Base-by-base conservation (phyloP, 1,284 basidiomycete genomes). In the Inonotus hispidus region DNA sequence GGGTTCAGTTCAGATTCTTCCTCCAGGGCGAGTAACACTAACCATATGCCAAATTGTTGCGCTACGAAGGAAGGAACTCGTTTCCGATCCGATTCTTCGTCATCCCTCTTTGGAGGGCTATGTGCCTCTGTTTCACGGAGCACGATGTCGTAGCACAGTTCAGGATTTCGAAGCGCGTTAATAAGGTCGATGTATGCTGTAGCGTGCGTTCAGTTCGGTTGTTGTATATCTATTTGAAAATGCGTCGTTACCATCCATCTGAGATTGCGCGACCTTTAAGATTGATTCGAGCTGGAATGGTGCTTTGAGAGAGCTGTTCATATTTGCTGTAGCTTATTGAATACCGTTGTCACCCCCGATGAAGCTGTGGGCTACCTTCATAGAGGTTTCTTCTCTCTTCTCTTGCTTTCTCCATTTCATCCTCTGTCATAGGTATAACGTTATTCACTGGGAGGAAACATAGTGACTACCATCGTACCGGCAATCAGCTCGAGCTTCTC, bases 401-500 rank as follows among this genome's bases (percentile, higher is more conserved):
- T 61, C 78, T 79, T 6, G 80, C 77, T 68, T 76, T 78, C 66
- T 80, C 73, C 59, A 85, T 75, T 49, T 88, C 78, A 70, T 89
- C 87, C 82, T 88, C 88, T 90, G 64, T 58, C 53, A 65, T 38
- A 23, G 54, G 41, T 59, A 64, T n/a, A 56, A 66, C 32, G 61
- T 55, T 14, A 56, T 63, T 58, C 38, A 49, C 52, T 56, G 7
- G 3, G 13, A 5, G 3, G 1, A 10, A 59, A 59, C 54, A 39
- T 53, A 63, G 38, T n/a, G 13, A 29, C 47, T 37, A 25, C 23
- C 43, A 35, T 72, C 74, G 58, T 68, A 88, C 88, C 88, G 65
- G 87, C 87, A 39, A 91, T 73, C 29, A 91, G 77, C 68, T 90
- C 87, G 29, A 91, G 75, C 68, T 91, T 91, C 72, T 92, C 89